These are phyloP conservation scores for Pichia paraexigua DNA, from an alignment of 805 yeast genomes.

Conservation along the genomic window DNA sequence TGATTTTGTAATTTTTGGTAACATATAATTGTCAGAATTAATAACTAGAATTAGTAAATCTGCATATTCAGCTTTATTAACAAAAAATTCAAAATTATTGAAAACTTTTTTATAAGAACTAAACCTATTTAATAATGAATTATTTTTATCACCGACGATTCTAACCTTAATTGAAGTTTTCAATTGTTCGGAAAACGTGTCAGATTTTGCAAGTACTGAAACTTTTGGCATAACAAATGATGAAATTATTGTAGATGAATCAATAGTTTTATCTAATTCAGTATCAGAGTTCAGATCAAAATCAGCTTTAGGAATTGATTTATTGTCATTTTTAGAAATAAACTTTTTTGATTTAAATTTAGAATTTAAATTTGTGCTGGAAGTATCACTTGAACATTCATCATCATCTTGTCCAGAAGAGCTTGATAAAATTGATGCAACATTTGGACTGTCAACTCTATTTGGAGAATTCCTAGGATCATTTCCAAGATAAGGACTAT, in stretches of 20 bases:
- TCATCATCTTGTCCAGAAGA: conserved; percentile 23
- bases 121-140: conserved; percentile 19
- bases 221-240: conserved; percentile 33
- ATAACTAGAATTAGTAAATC: conserved; percentile 24
- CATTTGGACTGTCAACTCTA: conserved; percentile 15
- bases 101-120: conserved; percentile 23
- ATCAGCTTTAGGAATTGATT: conserved; percentile 10
- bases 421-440: conserved; percentile 28
- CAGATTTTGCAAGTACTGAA: conserved; percentile 15
- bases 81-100: conserved; percentile 20
- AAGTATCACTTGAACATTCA: not conserved
- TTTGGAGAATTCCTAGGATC: not conserved
- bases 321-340: not conserved
- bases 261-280: conserved; percentile 20
- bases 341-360: not conserved
- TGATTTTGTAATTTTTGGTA: conserved; percentile 16
- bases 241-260: conserved; percentile 25
- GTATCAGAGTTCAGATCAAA: conserved; percentile 9
- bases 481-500: conserved; percentile 1
- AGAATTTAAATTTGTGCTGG: not conserved
- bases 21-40: conserved; percentile 21
- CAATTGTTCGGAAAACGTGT: not conserved
- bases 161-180: conserved; percentile 16
- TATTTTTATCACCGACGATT: conserved; percentile 21
- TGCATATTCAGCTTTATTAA: conserved; percentile 14